Percentiles rank a stretch among this genome's conserved stretches.
These are phyloP conservation scores for Cupressus sempervirens DNA, from an alignment of 75 land plant genomes.

Conservation along the genomic window DNA sequence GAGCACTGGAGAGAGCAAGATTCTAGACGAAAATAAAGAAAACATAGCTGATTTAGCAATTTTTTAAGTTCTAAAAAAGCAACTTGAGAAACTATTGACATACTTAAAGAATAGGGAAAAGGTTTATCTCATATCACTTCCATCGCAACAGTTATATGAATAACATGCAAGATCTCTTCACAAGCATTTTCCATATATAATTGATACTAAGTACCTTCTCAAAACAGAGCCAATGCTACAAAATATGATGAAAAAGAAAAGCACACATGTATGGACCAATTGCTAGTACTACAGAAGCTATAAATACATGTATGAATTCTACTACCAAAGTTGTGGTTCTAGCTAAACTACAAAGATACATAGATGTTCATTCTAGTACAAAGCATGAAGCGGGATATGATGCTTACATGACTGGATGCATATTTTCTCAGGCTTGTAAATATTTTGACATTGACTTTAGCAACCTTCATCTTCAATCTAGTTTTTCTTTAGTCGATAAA, in stretches of 20 bases:
- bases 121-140: no score
- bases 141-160: no score
- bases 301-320: not conserved
- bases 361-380: constrained; percentile 52
- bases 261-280: constrained; percentile 54
- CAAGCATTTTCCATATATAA: constrained; percentile 58
- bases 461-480: constrained; percentile 7
- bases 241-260: constrained; percentile 40
- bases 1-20: no score
- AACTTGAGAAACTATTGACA: no score
- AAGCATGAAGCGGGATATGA: constrained; percentile 99
- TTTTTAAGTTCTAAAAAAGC: no score
- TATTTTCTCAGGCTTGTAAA: constrained; percentile 80
- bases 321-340: constrained; percentile 45
- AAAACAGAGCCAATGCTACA: constrained; percentile 35
- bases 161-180: constrained; percentile 48
- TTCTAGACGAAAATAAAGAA: no score
- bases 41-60: no score
- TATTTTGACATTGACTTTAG: constrained; percentile 55
- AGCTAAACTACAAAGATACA: constrained; percentile 47
- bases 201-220: constrained; percentile 85
- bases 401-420: constrained; percentile 95
- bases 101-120: no score
- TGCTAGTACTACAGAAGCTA: constrained; percentile 17
- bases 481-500: constrained; percentile 26